These are phyloP conservation scores for Eucalyptus melliodora DNA, from an alignment of 345 rosid genomes.

Conservation along the genomic window DNA sequence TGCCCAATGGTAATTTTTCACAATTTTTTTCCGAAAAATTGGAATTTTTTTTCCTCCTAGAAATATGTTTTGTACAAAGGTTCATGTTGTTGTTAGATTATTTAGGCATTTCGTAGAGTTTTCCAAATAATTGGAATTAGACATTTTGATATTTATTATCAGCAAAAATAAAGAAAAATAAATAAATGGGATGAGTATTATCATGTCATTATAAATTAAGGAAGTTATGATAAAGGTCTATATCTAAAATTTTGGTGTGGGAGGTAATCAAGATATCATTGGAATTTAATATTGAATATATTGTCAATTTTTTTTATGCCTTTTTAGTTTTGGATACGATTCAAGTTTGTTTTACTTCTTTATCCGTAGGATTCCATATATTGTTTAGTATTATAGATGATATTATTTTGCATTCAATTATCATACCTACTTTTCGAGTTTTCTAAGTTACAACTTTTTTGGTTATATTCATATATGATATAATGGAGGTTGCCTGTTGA, in stretches of 20 bases:
- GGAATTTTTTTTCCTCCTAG: not conserved
- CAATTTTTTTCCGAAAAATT: no score
- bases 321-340: no score
- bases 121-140: not conserved
- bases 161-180: not conserved
- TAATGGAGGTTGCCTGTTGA: accelerated
- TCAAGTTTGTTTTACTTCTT: no score
- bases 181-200: not conserved
- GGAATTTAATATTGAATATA: not conserved
- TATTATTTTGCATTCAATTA: no score
- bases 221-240: accelerated
- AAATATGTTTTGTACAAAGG: not conserved
- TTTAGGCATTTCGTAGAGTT: not conserved
- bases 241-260: not conserved
- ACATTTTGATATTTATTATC: not conserved
- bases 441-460: no score
- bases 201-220: not conserved
- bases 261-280: no score
- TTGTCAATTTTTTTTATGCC: not conserved
- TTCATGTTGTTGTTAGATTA: not conserved
- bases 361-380: no score
- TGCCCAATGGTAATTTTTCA: not conserved
- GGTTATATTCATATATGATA: accelerated
- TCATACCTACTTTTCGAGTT: no score
- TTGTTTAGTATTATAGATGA: no score